Conservation (phyloP, 208 protist genomes). For the Balamuthia mandrillaris region DNA sequence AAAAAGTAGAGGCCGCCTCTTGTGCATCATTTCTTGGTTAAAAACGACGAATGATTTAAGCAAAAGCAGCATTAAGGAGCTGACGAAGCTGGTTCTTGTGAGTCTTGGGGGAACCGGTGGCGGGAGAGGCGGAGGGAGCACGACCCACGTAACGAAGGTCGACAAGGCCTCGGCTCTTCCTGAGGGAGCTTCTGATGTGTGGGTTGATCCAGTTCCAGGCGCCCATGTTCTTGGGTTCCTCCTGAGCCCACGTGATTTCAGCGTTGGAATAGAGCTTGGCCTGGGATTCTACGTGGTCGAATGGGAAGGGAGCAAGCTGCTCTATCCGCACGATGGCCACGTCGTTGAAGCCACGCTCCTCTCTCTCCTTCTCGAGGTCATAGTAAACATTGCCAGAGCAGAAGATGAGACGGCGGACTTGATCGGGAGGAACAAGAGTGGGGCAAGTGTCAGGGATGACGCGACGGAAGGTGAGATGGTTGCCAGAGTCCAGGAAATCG, state of each 20-base stretch:
- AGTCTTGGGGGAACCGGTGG: slow-evolving; percentile 47
- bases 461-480: neutral
- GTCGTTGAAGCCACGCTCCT: slow-evolving; percentile 51
- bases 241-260: slow-evolving; percentile 89
- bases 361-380: slow-evolving; percentile 78
- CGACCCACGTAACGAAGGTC: slow-evolving; percentile 36
- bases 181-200: slow-evolving; percentile 48
- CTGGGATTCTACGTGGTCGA: slow-evolving; percentile 81
- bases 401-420: slow-evolving; percentile 86
- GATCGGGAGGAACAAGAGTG: slow-evolving; percentile 18
- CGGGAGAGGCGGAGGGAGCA: slow-evolving; percentile 41
- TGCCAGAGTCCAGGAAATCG: neutral
- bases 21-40: no score
- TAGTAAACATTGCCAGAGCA: slow-evolving; percentile 97
- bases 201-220: slow-evolving; percentile 76
- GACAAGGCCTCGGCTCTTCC: neutral
- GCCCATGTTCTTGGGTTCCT: slow-evolving; percentile 96
- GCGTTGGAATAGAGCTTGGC: slow-evolving; percentile 67
- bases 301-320: slow-evolving; percentile 95
- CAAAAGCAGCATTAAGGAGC: slow-evolving; percentile 19
- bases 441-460: neutral
- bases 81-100: slow-evolving; percentile 46
- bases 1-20: no score
- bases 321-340: slow-evolving; percentile 56
- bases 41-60: no score